phyloP scores from a whole-genome alignment of 768 basidiomycete species.

The Tricholoma furcatifolium region DNA sequence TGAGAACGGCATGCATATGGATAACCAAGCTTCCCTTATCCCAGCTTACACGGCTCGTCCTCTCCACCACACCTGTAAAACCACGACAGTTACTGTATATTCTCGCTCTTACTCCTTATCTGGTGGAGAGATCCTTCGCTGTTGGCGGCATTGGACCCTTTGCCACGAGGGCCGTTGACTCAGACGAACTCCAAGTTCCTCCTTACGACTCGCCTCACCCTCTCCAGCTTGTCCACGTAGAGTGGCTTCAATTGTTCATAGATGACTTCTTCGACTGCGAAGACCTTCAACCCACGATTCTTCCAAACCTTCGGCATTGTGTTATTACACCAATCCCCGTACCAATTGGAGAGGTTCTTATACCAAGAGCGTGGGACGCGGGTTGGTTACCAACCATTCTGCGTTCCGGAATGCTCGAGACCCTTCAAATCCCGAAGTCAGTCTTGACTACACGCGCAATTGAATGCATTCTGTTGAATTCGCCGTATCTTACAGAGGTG shows the following conservation, averaged over 20 bases:
- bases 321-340: neutral
- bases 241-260: neutral
- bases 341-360: too few species aligned
- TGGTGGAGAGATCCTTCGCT: conserved; percentile 1
- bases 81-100: neutral
- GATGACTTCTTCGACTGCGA: neutral
- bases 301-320: conserved; percentile 5
- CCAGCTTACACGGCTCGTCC: conserved; percentile 4
- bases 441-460: neutral
- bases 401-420: conserved; percentile 2
- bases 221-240: neutral
- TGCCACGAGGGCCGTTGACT: too few species aligned
- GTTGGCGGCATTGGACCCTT: neutral
- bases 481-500: neutral
- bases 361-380: neutral
- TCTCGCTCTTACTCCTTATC: neutral
- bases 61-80: neutral
- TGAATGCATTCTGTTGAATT: neutral
- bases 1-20: too few species aligned
- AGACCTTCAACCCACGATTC: neutral
- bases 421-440: neutral
- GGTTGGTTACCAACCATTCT: conserved; percentile 1
- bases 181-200: too few species aligned
- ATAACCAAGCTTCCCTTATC: conserved; percentile 4
- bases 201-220: neutral